Evolutionary conservation across 202 grass and related monocot species (phyloP).

Genomic region (Miscanthus sacchariflorus): DNA sequence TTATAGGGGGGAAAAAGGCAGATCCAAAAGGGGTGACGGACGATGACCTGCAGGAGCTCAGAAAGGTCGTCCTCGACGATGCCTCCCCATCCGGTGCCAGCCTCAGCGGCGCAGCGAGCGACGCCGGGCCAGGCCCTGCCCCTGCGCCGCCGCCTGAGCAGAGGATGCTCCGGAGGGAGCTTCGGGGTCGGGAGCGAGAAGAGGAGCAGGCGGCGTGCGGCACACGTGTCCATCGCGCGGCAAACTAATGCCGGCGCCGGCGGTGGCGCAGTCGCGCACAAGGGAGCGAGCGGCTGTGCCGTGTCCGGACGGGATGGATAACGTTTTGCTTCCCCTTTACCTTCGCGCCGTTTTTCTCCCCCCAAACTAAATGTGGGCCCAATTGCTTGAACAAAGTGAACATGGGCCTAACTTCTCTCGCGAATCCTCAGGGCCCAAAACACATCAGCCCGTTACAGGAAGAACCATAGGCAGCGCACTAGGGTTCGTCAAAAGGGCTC

Average conservation of each 20-base stretch:
- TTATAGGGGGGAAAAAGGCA: not conserved
- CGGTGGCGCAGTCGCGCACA: not conserved
- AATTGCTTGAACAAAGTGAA: not conserved
- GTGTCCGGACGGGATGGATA: slow-evolving; percentile 9
- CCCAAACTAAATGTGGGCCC: not conserved
- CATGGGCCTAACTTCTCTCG: not conserved
- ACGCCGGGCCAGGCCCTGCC: slow-evolving; percentile 1
- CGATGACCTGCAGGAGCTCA: slow-evolving; percentile 74
- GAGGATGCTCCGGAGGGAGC: slow-evolving; percentile 17
- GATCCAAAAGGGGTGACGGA: not conserved
- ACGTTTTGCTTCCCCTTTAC: not conserved
- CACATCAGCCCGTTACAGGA: too few relatives aligned
- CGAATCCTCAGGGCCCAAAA: not conserved
- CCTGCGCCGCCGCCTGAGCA: not conserved
- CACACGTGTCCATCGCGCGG: slow-evolving; percentile 36
- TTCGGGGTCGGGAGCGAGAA: slow-evolving; percentile 25
- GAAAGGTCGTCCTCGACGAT: slow-evolving; percentile 86
- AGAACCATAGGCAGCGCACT: too few relatives aligned
- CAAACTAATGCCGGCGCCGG: not conserved
- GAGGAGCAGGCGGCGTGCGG: slow-evolving; percentile 27
- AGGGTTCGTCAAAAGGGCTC: too few relatives aligned
- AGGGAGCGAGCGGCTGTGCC: not conserved
- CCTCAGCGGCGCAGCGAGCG: slow-evolving; percentile 42
- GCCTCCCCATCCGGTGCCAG: slow-evolving; percentile 51
- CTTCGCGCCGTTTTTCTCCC: slow-evolving; percentile 10